Conservation (phyloP, 768 basidiomycete genomes). For the Pisolithus microcarpus region DNA sequence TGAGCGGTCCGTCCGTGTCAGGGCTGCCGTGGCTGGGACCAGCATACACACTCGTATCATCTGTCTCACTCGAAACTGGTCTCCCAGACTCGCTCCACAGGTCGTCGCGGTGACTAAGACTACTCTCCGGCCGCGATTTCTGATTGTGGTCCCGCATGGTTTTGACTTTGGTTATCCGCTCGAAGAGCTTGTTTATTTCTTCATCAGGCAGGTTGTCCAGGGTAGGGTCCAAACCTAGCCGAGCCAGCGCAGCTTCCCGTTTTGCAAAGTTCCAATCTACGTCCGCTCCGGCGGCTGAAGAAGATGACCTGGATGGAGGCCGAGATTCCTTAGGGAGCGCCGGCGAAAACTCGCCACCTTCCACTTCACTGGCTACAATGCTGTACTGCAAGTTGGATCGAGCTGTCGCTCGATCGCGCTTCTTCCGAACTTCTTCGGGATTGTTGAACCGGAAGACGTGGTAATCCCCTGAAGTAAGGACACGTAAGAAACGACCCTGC, state of each 20-base stretch:
- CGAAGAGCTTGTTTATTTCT: slow-evolving; percentile 88
- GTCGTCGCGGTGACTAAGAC: slow-evolving; percentile 79
- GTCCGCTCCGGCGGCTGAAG: slow-evolving; percentile 57
- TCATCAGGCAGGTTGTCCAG: slow-evolving; percentile 92
- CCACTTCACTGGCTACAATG: slow-evolving; percentile 60
- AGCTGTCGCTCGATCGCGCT: slow-evolving; percentile 71
- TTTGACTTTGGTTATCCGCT: slow-evolving; percentile 91
- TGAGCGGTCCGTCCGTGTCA: slow-evolving; percentile 56
- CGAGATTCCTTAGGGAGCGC: slow-evolving; percentile 47
- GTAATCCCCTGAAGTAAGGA: slow-evolving; percentile 62
- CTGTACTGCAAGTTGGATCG: slow-evolving; percentile 64
- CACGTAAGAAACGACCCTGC: slow-evolving; percentile 3
- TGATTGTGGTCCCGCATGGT: slow-evolving; percentile 75
- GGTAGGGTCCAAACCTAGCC: slow-evolving; percentile 80
- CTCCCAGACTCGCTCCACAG: slow-evolving; percentile 87
- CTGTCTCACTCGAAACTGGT: slow-evolving; percentile 75
- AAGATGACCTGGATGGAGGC: slow-evolving; percentile 73
- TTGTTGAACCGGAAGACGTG: slow-evolving; percentile 98
- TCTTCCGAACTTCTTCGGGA: slow-evolving; percentile 90
- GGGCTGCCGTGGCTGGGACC: slow-evolving; percentile 53
- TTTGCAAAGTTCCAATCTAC: slow-evolving; percentile 98
- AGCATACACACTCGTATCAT: slow-evolving; percentile 80
- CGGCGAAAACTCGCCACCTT: slow-evolving; percentile 33
- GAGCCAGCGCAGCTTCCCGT: slow-evolving; percentile 85
- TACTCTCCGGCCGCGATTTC: slow-evolving; percentile 84